These are phyloP conservation scores for Vitis hybrid DNA, from an alignment of 177 flowering plant species.

Conservation along the genomic window DNA sequence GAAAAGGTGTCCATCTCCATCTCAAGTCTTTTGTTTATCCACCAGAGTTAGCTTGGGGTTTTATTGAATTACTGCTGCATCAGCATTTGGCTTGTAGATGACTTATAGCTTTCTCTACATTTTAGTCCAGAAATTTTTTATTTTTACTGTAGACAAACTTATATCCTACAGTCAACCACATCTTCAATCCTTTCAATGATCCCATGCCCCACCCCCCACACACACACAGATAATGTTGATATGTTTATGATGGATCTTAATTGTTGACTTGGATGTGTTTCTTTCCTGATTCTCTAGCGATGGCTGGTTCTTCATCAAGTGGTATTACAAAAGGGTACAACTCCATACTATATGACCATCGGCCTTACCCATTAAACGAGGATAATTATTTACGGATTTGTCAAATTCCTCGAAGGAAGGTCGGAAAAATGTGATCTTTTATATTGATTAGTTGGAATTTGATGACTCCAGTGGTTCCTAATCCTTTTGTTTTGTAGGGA, in stretches of 20 bases:
- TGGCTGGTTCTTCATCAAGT: conserved; percentile 30
- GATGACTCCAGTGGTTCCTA: conserved; percentile 1
- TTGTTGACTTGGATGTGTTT: not conserved
- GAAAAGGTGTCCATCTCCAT: too few species aligned
- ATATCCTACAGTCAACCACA: too few species aligned
- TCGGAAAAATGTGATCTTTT: conserved; percentile 13
- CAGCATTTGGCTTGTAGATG: too few species aligned
- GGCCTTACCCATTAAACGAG: conserved; percentile 42
- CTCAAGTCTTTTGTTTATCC: too few species aligned
- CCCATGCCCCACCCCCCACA: too few species aligned
- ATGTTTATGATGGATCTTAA: not conserved
- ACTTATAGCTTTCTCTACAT: too few species aligned
- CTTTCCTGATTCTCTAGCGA: conserved; percentile 31
- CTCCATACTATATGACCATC: conserved; percentile 64
- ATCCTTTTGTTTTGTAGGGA: conserved; percentile 40
- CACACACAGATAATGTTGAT: too few species aligned
- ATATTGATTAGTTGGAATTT: not conserved
- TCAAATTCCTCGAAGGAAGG: conserved; percentile 75
- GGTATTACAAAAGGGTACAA: conserved; percentile 12
- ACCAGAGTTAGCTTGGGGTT: too few species aligned
- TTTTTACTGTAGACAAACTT: too few species aligned
- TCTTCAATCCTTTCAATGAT: too few species aligned
- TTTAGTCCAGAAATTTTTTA: too few species aligned
- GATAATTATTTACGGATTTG: conserved; percentile 68
- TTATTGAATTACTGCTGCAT: too few species aligned